Conservation (phyloP, 441 rosid species). For the Pelargonium hybrid region DNA sequence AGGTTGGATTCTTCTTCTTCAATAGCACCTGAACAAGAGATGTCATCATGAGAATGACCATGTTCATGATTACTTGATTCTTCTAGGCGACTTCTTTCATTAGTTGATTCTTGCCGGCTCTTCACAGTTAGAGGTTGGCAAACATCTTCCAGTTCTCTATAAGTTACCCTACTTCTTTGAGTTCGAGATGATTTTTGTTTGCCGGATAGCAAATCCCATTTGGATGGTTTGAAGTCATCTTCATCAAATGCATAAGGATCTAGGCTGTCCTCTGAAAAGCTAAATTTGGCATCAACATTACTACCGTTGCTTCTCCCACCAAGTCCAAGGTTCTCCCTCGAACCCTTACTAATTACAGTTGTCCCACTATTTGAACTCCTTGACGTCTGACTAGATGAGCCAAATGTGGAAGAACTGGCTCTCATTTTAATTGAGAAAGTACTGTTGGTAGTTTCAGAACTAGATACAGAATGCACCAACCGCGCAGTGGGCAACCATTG, state of each 20-base stretch:
- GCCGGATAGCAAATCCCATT: constrained; percentile 55
- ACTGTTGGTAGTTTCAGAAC: constrained; percentile 43
- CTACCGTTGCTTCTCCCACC: constrained; percentile 24
- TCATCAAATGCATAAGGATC: constrained; percentile 87
- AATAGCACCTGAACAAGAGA: constrained; percentile 27
- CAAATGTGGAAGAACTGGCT: constrained; percentile 38
- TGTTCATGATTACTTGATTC: constrained; percentile 24
- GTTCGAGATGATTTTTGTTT: constrained; percentile 36
- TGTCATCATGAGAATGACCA: constrained; percentile 29
- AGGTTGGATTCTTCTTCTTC: constrained; percentile 51
- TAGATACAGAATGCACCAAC: constrained; percentile 38
- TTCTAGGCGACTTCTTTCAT: constrained; percentile 24
- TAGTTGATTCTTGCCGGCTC: constrained; percentile 39
- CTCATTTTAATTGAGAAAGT: constrained; percentile 37
- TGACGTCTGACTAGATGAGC: constrained; percentile 40
- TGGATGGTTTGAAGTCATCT: constrained; percentile 60
- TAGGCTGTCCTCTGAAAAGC: constrained; percentile 35
- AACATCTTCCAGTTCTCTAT: constrained; percentile 31
- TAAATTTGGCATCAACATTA: constrained; percentile 26
- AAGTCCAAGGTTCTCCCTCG: constrained; percentile 31
- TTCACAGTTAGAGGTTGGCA: constrained; percentile 24
- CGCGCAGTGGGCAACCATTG: constrained; percentile 30
- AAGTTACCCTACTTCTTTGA: constrained; percentile 25
- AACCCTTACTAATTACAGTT: constrained; percentile 26
- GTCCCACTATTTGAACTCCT: constrained; percentile 34